A percentile compares a stretch with the other conserved stretches of the same genome.
These are phyloP conservation scores for Cupressus sempervirens DNA, from an alignment of 75 land plant species.

Conservation along the genomic window DNA sequence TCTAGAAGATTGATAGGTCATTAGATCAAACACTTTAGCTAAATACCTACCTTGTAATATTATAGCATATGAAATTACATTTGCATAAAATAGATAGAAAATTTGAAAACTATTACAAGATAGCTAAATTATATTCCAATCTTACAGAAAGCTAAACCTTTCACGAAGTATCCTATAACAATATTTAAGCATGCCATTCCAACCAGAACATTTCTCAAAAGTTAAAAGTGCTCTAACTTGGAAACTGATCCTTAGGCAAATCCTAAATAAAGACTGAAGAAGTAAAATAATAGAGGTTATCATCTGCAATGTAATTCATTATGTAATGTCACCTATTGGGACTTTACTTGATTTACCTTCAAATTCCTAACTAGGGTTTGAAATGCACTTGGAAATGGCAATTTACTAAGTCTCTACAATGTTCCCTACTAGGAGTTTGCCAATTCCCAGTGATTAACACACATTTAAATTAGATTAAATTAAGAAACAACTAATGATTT, in stretches of 20 bases:
- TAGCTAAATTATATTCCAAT: not conserved
- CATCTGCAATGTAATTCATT: not conserved
- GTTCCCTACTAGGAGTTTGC: too few species aligned
- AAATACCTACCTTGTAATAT: not conserved
- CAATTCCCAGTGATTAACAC: too few species aligned
- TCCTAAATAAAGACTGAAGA: not conserved
- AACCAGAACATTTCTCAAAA: not conserved
- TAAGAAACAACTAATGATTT: too few species aligned
- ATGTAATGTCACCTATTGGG: too few species aligned
- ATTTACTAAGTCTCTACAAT: too few species aligned
- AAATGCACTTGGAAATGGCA: too few species aligned
- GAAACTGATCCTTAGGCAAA: not conserved
- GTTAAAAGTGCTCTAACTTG: not conserved
- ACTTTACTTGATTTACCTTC: too few species aligned
- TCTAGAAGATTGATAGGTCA: not conserved
- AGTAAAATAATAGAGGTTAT: not conserved
- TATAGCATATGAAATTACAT: not conserved
- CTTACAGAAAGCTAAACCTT: not conserved
- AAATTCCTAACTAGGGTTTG: too few species aligned
- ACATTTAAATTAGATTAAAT: too few species aligned
- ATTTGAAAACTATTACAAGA: not conserved
- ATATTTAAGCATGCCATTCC: not conserved
- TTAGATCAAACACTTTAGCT: not conserved
- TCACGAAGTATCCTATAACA: not conserved
- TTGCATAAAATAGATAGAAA: not conserved